Base-by-base conservation (phyloP, 345 rosid genomes). In the Cardiospermum halicacabum region DNA sequence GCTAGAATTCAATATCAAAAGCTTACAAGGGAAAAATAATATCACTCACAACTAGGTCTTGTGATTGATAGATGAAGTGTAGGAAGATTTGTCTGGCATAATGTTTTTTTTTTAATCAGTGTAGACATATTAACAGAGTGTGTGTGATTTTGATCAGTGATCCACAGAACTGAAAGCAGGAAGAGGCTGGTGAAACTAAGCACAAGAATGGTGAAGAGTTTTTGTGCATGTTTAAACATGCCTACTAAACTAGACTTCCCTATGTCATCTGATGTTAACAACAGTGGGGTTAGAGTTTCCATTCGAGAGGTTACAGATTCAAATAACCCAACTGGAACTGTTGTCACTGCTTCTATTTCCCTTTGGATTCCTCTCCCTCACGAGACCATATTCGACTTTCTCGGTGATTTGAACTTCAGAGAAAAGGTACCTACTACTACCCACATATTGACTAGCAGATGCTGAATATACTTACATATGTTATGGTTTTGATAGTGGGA, bases 401-500 rank as follows among this genome's bases (percentile, higher is more conserved):
- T 92, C 61, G 68, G 36, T 26, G 73, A 77, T 51, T 69, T 70
- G 30, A 66, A 71, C 10, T 58, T 26, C 5, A 74, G 96, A 68
- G 24, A 21, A 36, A 72, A 84, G 89, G 96, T 91, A 27, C 25
- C 2, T n/a, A n/a, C n/a, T n/a, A n/a, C n/a, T n/a, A n/a, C n/a
- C n/a, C n/a, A n/a, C n/a, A n/a, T n/a, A n/a, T n/a, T n/a, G n/a
- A n/a, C n/a, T n/a, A 39, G 43, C 43, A 39, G 43, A 39, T 11
- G n/a, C n/a, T n/a, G n/a, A n/a, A 32, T 32, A 32, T 32, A 2
- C 43, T 39, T 9, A 39, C 43, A 39, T 39, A 15, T n/a, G n/a
- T n/a, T n/a, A 15, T 11, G 43, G 43, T 39, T 39, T 39, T n/a
- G 34, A 37, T 77, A 92, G 98, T 89, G 96, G 98, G 98, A 89